Evolutionary conservation across 2,329 filamentous ascomycete genomes (phyloP).

Genomic region (Colletotrichum cuscutae): DNA sequence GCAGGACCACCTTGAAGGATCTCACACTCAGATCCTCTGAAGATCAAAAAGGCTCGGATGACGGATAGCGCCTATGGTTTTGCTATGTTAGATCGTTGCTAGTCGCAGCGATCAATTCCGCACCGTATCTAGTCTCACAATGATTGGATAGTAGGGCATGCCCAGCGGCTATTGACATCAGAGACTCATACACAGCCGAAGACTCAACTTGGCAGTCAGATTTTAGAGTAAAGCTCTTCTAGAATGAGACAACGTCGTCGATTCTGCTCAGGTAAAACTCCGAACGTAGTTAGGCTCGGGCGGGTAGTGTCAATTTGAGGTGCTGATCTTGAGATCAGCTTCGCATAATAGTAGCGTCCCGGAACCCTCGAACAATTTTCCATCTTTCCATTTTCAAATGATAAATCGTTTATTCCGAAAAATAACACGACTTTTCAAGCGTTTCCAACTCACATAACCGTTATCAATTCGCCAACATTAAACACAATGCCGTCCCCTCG

Average conservation of each 20-base stretch:
- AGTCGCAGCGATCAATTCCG: background rate
- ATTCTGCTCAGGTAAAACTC: background rate
- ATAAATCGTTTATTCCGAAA: too few relatives aligned
- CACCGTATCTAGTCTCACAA: background rate
- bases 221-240: too few relatives aligned
- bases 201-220: background rate
- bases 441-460: rapidly evolving
- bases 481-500: background rate
- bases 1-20: background rate
- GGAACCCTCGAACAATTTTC: too few relatives aligned
- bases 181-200: background rate
- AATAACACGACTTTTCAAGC: too few relatives aligned
- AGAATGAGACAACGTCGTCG: background rate
- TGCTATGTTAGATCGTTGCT: background rate
- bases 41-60: background rate
- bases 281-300: background rate
- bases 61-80: background rate
- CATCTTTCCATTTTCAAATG: too few relatives aligned
- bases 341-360: too few relatives aligned
- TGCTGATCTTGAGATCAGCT: too few relatives aligned
- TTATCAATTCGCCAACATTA: too few relatives aligned
- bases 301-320: background rate
- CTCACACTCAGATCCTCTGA: background rate
- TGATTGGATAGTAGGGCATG: background rate
- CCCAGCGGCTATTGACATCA: background rate